Percentiles rank a stretch among this genome's conserved stretches.
Conservation (phyloP, 768 basidiomycete genomes). For the Leccinum rimulosum region DNA sequence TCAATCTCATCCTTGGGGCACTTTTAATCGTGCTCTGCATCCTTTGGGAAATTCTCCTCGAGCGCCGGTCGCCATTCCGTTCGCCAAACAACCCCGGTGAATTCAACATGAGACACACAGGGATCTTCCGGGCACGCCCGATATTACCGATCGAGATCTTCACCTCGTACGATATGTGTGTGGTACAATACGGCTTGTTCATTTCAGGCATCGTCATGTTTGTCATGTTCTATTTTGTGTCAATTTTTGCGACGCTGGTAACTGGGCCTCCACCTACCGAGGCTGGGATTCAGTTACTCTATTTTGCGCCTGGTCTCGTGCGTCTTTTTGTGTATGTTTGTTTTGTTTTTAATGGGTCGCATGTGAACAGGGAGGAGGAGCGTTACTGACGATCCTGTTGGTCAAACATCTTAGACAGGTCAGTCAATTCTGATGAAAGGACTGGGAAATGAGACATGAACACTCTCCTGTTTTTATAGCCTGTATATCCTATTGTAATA, state of each 20-base stretch:
- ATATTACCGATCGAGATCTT: conserved; percentile 49
- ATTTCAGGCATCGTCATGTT: conserved; percentile 48
- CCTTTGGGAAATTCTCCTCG: conserved; percentile 43
- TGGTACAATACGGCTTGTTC: conserved; percentile 37
- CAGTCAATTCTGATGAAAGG: not conserved
- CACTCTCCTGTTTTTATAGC: conserved; percentile 25
- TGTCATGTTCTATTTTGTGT: conserved; percentile 54
- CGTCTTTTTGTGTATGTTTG: conserved; percentile 9
- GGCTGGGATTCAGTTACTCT: conserved; percentile 48
- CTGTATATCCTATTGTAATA: conserved; percentile 40
- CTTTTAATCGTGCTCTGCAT: conserved; percentile 40
- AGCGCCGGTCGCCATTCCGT: conserved; percentile 16
- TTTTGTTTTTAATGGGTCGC: not conserved
- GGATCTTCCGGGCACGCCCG: conserved; percentile 33
- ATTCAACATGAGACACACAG: conserved; percentile 1
- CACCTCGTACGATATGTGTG: conserved; percentile 40
- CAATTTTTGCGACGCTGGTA: conserved; percentile 51
- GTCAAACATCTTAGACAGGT: conserved; percentile 39
- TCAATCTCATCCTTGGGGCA: conserved; percentile 43
- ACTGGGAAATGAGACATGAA: not conserved
- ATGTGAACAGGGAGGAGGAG: conserved; percentile 37
- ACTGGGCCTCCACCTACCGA: conserved; percentile 37
- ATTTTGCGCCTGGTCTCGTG: conserved; percentile 49
- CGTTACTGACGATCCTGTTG: conserved; percentile 32
- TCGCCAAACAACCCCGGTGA: not conserved